Evolutionary conservation across 1,139 yeast species (phyloP), one percentile per base, ranked within the genome.

Genomic region (Diutina sp.): DNA sequence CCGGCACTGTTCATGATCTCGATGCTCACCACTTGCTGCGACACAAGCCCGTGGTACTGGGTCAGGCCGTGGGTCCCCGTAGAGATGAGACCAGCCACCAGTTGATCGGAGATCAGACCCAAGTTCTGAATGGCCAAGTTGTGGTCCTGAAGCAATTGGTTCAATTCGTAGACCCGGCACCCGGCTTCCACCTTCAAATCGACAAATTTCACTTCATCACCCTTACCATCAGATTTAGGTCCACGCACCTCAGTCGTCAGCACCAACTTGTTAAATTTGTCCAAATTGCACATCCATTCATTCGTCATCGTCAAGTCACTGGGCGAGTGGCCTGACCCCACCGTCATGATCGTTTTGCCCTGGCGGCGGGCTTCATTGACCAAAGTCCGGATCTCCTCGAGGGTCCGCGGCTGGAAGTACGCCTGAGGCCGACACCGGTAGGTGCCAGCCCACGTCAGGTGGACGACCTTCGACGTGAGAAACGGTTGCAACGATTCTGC

Each of bases 41-140:
- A 83, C 4, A 93, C 89, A 54, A 91, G 76, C 0, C 98, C 97
- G 65, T 93, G 98, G 68, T 79, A 89, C 56, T 93, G 95, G 8
- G 96, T 85, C 0, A 97, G 87, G 1, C 99, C 99, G 66, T 93
- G 99, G 0, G 98, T 90, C 46, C 98, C 98, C 0, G 99, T 93
- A 1, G 96, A 87, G 55, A 93, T 90, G 61, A 91, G 83, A 5
- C 99, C 99, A 2, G 96, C 99, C 51, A 90, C 76, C 16, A 96
- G 87, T 68, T 93, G 99, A 61, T 90, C 97, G 53, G 95, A 85
- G 59, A 93, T 93, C 1, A 97, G 90, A 0, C 98, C 99, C 66
- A 93, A 74, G 66, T 88, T 91, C 70, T 93, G 98, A 60, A 93
- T 76, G 4, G 97, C 96, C 62, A 89, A 79, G 1, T 87, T 83